Base-by-base conservation (phyloP, 1,284 basidiomycete genomes). In the Meira miltonrushii region DNA sequence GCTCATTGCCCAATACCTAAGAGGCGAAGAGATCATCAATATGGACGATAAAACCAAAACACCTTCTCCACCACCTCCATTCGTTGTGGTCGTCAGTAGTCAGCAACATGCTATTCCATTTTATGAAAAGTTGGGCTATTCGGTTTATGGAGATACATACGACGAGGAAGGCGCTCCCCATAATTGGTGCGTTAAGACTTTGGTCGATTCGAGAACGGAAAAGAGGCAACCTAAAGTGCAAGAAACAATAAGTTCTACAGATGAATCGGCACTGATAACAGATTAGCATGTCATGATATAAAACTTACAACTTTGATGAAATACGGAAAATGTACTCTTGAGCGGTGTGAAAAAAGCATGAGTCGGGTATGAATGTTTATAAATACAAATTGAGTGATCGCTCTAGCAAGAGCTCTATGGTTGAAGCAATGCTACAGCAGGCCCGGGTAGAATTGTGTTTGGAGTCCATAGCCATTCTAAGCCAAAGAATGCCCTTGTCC, bases 91-190 rank as follows among this genome's bases (percentile, higher is more conserved):
- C 2, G 10, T 59, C 17, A 59, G 57, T 50, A 59, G 57, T 28
- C 57, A 59, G 28, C 17, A 54, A 21, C 57, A 39, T 23, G 57
- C 41, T 25, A 53, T 41, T 12, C 25, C 25, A 0, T 59, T 59
- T 39, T 59, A 59, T 33, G 48, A 53, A 6, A 33, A 41, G 12
- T 25, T 41, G 10, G 25, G 13, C n/a, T 59, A 59, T 47, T 11
- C 23, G 10, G 38, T 54, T 17, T 44, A 39, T 43, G 57, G 57
- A 10, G 57, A 59, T 5, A 17, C 37, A 4, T 59, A 59, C 50
- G 52, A 54, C 25, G 57, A 59, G 38, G 57, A 59, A 38, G 57
- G 57, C n/a, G 57, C 57, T 10, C 57, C 57, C 6, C 57, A 59
- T 39, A 21, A 21, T 43, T 39, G 57, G 40, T 43, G 51, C 21